A percentile compares a stretch with the other conserved stretches of the same genome.
Evolutionary conservation across 441 rosid genomes (phyloP).

Genomic region (Syzygium malaccense): DNA sequence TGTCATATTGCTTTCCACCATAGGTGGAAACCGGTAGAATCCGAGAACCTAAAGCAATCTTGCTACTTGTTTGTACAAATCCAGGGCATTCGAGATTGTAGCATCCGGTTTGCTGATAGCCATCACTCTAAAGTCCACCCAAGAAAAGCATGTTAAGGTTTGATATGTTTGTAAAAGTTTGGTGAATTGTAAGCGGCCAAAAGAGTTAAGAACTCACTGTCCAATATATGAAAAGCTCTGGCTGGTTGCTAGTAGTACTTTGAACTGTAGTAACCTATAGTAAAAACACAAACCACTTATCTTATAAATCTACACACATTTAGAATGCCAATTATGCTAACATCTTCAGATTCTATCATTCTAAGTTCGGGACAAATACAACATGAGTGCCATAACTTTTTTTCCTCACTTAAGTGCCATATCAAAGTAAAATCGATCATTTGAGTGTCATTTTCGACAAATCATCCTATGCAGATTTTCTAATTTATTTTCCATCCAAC

Average conservation of each 20-base stretch:
- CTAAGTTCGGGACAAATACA: too few relatives aligned
- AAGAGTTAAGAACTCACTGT: slow-evolving; percentile 13
- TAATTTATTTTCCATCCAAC: too few relatives aligned
- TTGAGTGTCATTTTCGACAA: too few relatives aligned
- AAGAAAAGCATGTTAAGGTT: too few relatives aligned
- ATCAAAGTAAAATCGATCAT: too few relatives aligned
- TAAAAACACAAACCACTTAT: background rate
- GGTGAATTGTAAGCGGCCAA: too few relatives aligned
- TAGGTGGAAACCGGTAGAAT: background rate
- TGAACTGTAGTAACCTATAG: background rate
- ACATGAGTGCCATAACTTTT: too few relatives aligned
- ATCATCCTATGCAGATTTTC: too few relatives aligned
- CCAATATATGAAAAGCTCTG: slow-evolving; percentile 13
- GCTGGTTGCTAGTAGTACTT: too few relatives aligned
- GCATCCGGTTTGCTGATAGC: background rate
- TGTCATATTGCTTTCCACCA: background rate
- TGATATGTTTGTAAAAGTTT: too few relatives aligned
- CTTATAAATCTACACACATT: background rate
- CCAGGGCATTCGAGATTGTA: background rate
- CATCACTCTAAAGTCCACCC: background rate
- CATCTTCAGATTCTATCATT: too few relatives aligned
- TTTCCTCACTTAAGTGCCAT: too few relatives aligned
- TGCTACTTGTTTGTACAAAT: background rate
- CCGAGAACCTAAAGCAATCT: background rate
- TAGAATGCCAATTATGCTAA: background rate